Conservation (phyloP, 352 stramenopile species). For the Pythium rhizo-oryzae region DNA sequence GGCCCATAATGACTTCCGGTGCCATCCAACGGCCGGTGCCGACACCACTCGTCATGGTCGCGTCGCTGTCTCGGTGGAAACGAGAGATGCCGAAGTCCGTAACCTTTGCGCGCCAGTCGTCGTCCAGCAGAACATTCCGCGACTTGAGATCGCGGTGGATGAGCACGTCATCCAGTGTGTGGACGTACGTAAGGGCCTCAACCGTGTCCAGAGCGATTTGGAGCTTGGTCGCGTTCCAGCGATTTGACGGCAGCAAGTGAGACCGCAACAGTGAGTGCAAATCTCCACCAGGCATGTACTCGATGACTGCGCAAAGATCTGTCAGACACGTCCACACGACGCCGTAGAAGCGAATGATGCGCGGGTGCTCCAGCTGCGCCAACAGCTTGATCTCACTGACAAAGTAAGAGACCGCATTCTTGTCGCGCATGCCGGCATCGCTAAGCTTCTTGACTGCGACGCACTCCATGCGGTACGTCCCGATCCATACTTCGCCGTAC, state of each 20-base stretch:
- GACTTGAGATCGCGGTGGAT: slow-evolving; percentile 44
- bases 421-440: slow-evolving; percentile 29
- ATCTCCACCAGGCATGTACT: slow-evolving; percentile 43
- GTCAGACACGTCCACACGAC: slow-evolving; percentile 37
- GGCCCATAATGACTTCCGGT: slow-evolving; percentile 39
- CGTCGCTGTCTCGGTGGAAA: slow-evolving; percentile 29
- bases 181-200: slow-evolving; percentile 38
- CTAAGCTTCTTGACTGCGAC: slow-evolving; percentile 66
- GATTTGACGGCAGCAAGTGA: slow-evolving; percentile 10
- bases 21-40: slow-evolving; percentile 42
- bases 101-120: slow-evolving; percentile 37
- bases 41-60: slow-evolving; percentile 34
- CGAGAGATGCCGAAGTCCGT: slow-evolving; percentile 38
- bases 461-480: slow-evolving; percentile 48
- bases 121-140: slow-evolving; percentile 37
- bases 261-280: slow-evolving; percentile 35
- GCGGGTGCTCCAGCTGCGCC: slow-evolving; percentile 37
- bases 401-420: slow-evolving; percentile 23
- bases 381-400: slow-evolving; percentile 34
- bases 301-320: slow-evolving; percentile 34
- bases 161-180: slow-evolving; percentile 31
- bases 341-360: slow-evolving; percentile 40
- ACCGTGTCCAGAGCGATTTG: slow-evolving; percentile 37
- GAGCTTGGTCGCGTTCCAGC: slow-evolving; percentile 33
- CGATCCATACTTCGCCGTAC: slow-evolving; percentile 77